phyloP scores from a whole-genome alignment of 805 yeast genomes.

The Barnettozyma siamensis region DNA sequence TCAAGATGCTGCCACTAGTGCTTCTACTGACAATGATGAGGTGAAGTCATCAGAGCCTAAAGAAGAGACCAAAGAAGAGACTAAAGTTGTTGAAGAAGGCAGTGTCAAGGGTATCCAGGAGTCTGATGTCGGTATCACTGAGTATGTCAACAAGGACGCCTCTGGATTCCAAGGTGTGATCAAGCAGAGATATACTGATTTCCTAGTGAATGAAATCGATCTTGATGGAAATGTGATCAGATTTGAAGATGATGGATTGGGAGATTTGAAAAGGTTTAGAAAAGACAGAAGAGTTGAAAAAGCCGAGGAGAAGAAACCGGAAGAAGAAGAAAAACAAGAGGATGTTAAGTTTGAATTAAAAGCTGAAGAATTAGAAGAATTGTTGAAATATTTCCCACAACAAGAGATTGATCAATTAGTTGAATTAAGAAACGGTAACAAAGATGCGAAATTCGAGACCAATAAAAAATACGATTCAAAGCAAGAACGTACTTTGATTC shows the following conservation, averaged over 20 bases:
- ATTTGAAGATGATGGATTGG: constrained; percentile 67
- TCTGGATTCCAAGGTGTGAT: constrained; percentile 73
- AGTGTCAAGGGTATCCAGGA: constrained; percentile 62
- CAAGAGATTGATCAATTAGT: constrained; percentile 33
- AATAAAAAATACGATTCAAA: constrained; percentile 57
- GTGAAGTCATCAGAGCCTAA: too few species aligned
- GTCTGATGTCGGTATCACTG: constrained; percentile 81
- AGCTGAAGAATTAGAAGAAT: constrained; percentile 39
- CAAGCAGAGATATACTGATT: constrained; percentile 90
- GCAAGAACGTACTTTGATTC: constrained; percentile 68
- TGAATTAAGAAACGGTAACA: constrained; percentile 8
- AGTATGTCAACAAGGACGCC: constrained; percentile 47
- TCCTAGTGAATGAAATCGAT: constrained; percentile 85
- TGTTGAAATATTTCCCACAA: constrained; percentile 53
- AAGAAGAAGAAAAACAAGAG: constrained; percentile 22
- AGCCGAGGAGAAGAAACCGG: constrained; percentile 1
- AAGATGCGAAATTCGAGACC: constrained; percentile 56
- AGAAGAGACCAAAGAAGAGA: too few species aligned
- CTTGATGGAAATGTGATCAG: constrained; percentile 65
- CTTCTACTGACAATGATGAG: too few species aligned
- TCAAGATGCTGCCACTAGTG: not conserved
- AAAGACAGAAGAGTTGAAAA: constrained; percentile 18
- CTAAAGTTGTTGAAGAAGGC: too few species aligned
- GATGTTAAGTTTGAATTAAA: constrained; percentile 34
- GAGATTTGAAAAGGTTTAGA: constrained; percentile 43